A percentile compares a stretch with the other conserved stretches of the same genome.
Evolutionary conservation across 345 rosid species (phyloP).

Genomic region (Linum lewisii): DNA sequence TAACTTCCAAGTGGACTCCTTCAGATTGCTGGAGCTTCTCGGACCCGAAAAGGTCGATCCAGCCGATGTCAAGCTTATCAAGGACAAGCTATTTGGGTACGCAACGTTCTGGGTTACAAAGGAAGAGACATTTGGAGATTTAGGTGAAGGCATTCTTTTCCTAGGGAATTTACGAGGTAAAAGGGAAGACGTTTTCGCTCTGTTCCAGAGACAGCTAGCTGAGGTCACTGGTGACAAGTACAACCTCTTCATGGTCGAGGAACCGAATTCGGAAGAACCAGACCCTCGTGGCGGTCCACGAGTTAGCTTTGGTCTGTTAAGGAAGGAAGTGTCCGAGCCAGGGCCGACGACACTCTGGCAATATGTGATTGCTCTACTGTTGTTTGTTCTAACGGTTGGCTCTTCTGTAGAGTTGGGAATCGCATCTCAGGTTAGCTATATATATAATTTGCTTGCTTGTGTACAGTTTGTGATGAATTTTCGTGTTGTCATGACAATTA

Average conservation of each 20-base stretch:
- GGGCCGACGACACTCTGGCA: slow-evolving; percentile 97
- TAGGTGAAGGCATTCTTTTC: slow-evolving; percentile 81
- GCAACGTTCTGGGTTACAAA: slow-evolving; percentile 91
- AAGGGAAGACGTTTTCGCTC: slow-evolving; percentile 71
- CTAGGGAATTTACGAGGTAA: slow-evolving; percentile 82
- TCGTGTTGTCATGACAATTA: slow-evolving; percentile 8
- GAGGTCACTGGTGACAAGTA: slow-evolving; percentile 65
- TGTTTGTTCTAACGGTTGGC: slow-evolving; percentile 79
- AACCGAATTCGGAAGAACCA: slow-evolving; percentile 82
- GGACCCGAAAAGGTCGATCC: slow-evolving; percentile 95
- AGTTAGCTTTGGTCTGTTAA: slow-evolving; percentile 82
- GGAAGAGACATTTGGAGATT: slow-evolving; percentile 95
- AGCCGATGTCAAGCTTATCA: slow-evolving; percentile 66
- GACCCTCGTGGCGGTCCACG: slow-evolving; percentile 96
- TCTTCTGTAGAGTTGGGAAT: slow-evolving; percentile 89
- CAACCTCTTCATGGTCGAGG: slow-evolving; percentile 91
- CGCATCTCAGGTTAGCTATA: slow-evolving; percentile 74
- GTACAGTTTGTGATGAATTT: background rate
- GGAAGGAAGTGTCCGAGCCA: slow-evolving; percentile 95
- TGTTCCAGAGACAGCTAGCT: slow-evolving; percentile 56
- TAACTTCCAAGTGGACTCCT: slow-evolving; percentile 81
- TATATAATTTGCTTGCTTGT: too few relatives aligned
- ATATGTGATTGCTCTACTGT: slow-evolving; percentile 75
- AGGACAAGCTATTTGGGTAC: slow-evolving; percentile 80
- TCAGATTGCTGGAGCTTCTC: slow-evolving; percentile 89